These are phyloP conservation scores for Nothophaeocryptopus gaeumannii DNA, from an alignment of 2,329 filamentous ascomycete species.

Conservation along the genomic window DNA sequence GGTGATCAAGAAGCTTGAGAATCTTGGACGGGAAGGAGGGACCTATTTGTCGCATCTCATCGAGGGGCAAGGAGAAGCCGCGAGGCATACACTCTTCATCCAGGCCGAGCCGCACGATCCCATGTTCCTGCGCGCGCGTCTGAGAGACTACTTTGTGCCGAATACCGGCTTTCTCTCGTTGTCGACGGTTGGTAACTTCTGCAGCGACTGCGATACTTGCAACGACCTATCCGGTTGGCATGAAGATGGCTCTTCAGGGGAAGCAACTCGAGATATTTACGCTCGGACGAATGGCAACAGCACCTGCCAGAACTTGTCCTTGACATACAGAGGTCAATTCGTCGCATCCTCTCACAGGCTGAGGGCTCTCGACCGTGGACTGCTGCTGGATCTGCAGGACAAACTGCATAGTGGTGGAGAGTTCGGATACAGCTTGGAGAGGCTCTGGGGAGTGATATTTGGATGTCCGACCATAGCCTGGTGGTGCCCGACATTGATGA, in stretches of 20 bases:
- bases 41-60: slow-evolving; percentile 50
- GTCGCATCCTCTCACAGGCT: slow-evolving; percentile 5
- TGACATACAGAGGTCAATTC: slow-evolving; percentile 12
- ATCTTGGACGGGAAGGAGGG: slow-evolving; percentile 46
- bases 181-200: slow-evolving; percentile 11
- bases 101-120: slow-evolving; percentile 47
- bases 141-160: slow-evolving; percentile 6
- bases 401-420: not conserved
- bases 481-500: slow-evolving; percentile 7
- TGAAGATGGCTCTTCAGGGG: not conserved
- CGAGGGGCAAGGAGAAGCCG: slow-evolving; percentile 41
- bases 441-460: slow-evolving; percentile 9
- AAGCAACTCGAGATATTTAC: slow-evolving; percentile 3
- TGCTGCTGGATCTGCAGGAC: not conserved
- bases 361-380: not conserved
- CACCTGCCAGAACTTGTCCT: slow-evolving; percentile 4
- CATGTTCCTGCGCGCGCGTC: slow-evolving; percentile 37
- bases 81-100: slow-evolving; percentile 49
- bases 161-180: slow-evolving; percentile 26
- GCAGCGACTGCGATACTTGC: slow-evolving; percentile 7
- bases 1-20: slow-evolving; percentile 33
- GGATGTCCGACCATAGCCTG: slow-evolving; percentile 2
- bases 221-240: slow-evolving; percentile 9
- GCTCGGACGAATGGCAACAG: slow-evolving; percentile 3
- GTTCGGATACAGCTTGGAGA: slow-evolving; percentile 10